Evolutionary conservation across 2,329 filamentous ascomycete species (phyloP).

Genomic region (Diaporthe destruens): DNA sequence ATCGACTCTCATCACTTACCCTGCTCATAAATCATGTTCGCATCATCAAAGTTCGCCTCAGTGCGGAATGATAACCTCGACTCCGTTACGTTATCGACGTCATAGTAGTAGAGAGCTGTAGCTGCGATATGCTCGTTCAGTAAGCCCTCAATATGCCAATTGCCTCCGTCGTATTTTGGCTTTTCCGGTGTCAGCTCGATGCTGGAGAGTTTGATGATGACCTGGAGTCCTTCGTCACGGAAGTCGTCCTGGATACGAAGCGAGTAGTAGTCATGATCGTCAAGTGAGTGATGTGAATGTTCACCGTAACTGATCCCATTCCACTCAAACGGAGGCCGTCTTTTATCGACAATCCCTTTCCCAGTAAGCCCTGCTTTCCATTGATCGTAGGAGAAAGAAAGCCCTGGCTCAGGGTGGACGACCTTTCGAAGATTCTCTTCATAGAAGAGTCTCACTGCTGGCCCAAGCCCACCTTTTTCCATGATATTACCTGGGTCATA

Average conservation of each 20-base stretch:
- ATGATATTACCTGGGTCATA: slow-evolving; percentile 42
- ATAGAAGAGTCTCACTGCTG: background rate
- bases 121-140: slow-evolving; percentile 69
- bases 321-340: too few relatives aligned
- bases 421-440: slow-evolving; percentile 38
- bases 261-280: slow-evolving; percentile 45
- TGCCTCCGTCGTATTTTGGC: slow-evolving; percentile 59
- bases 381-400: slow-evolving; percentile 34
- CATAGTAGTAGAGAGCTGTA: slow-evolving; percentile 67
- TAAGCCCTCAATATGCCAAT: slow-evolving; percentile 63
- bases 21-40: slow-evolving; percentile 7
- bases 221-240: slow-evolving; percentile 62
- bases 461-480: slow-evolving; percentile 34
- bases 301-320: background rate
- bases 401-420: slow-evolving; percentile 40
- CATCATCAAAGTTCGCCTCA: slow-evolving; percentile 41
- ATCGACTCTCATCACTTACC: background rate
- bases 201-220: slow-evolving; percentile 73
- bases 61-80: slow-evolving; percentile 59
- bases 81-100: slow-evolving; percentile 63
- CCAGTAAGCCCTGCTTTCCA: slow-evolving; percentile 1
- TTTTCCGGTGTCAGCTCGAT: slow-evolving; percentile 70
- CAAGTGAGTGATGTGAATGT: background rate
- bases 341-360: background rate
- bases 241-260: slow-evolving; percentile 46